Evolutionary conservation across 2,329 filamentous ascomycete genomes (phyloP), one percentile per base, ranked within the genome.

Genomic region (Purpureocillium lavendulum): DNA sequence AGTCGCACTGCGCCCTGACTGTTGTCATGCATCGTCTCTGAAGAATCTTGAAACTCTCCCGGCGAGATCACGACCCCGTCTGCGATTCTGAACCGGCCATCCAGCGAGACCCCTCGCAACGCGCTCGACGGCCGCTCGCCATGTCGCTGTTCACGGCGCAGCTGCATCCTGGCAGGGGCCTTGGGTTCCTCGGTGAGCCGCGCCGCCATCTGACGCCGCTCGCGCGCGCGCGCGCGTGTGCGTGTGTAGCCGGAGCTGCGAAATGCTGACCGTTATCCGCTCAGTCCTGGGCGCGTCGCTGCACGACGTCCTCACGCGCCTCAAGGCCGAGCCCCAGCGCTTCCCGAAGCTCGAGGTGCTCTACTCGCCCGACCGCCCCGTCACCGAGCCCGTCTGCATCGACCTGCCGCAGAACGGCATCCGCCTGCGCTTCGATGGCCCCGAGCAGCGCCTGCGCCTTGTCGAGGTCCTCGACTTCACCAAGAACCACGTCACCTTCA

Each of bases 391-490:
- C 0, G 75, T 96, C 14, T 69, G 86, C 33, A 64, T 97, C 40
- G 73, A 72, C 14, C 75, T 98, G 4, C 85, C 89, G 1, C 74
- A 78, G 4, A 98, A 97, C 62, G 92, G 92, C 21, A 62, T 98
- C 24, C 84, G 90, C 11, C 67, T 98, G 39, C 87, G 87, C 32
- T 98, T 98, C 56, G 92, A 98, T 57, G 92, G 89, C 0, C 81
- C 86, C 4, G 89, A 97, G 53, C 92, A 98, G 62, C 80, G 90
- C 29, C 68, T 98, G 32, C 84, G 92, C 3, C 67, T 98, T 45
- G 87, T 98, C 50, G 92, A 98, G 61, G 79, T 97, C 7, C 64
- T 87, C 39, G 88, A 97, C 64, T 96, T 98, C 57, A 80, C 83
- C 35, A 92, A 87, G 59, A 87, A 80, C 45, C 77, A 81, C 45